Evolutionary conservation across 495 filamentous ascomycete species (phyloP).

Genomic region (Aspergillus sclerotioniger): DNA sequence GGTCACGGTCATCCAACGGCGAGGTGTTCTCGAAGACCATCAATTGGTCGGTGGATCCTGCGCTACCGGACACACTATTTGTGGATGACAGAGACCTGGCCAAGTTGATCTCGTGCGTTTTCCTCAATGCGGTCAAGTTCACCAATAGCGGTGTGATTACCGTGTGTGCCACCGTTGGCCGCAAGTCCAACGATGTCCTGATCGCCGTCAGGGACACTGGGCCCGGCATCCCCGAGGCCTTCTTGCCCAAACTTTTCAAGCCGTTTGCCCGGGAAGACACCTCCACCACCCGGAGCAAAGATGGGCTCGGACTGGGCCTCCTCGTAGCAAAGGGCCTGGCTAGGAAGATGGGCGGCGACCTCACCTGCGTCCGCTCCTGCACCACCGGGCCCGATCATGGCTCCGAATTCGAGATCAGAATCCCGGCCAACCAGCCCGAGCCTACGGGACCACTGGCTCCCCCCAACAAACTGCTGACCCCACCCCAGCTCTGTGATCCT

Average conservation of each 20-base stretch:
- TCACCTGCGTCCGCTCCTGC: conserved; percentile 65
- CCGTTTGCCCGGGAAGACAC: conserved; percentile 72
- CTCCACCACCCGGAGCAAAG: conserved; percentile 67
- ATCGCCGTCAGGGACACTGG: conserved; percentile 69
- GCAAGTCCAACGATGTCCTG: conserved; percentile 53
- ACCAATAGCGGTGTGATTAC: conserved; percentile 68
- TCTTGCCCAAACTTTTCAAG: conserved; percentile 70
- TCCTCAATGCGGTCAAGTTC: conserved; percentile 80
- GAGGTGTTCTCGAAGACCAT: conserved; percentile 58
- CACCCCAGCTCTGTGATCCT: conserved; percentile 26
- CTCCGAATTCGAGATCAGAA: conserved; percentile 71
- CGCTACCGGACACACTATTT: conserved; percentile 64
- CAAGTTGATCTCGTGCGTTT: conserved; percentile 70
- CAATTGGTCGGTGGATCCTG: conserved; percentile 63
- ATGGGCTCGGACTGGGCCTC: conserved; percentile 72
- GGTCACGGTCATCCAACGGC: conserved; percentile 57
- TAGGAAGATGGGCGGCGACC: conserved; percentile 71
- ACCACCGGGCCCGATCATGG: conserved; percentile 66
- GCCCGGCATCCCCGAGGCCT: conserved; percentile 67
- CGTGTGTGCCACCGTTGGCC: conserved; percentile 52
- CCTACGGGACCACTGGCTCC: conserved; percentile 42
- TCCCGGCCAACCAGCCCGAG: conserved; percentile 59
- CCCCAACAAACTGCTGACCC: conserved; percentile 25
- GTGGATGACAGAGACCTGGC: conserved; percentile 71
- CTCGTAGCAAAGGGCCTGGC: conserved; percentile 75